A percentile compares a stretch with the other conserved stretches of the same genome.
Conservation (phyloP, 2,329 filamentous ascomycete species). For the Pseudopithomyces chartarum region DNA sequence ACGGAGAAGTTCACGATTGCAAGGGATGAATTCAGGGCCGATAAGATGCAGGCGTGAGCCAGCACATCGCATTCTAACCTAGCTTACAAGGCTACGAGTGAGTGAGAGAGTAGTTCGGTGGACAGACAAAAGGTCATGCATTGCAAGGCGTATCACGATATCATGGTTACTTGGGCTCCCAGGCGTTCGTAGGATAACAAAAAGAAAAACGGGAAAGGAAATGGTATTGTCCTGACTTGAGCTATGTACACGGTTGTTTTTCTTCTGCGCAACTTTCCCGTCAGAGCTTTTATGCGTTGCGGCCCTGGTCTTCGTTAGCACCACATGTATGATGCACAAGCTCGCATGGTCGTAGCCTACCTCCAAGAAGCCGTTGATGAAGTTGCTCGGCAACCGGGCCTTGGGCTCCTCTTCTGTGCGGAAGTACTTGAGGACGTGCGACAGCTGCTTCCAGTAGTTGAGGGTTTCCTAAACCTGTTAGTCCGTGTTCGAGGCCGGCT, state of each 20-base stretch:
- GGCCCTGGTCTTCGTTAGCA: slow-evolving; percentile 34
- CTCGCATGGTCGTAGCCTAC: slow-evolving; percentile 55
- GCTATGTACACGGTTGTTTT: slow-evolving; percentile 38
- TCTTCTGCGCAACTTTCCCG: slow-evolving; percentile 14
- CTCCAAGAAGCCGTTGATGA: slow-evolving; percentile 95
- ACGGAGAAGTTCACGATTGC: slow-evolving; percentile 83
- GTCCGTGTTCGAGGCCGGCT: neutral
- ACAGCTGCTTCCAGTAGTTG: slow-evolving; percentile 98
- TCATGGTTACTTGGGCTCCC: slow-evolving; percentile 18
- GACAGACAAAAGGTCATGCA: slow-evolving; percentile 20
- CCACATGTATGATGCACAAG: neutral
- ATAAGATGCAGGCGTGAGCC: slow-evolving; percentile 33
- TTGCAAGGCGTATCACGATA: slow-evolving; percentile 37
- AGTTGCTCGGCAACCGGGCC: slow-evolving; percentile 79
- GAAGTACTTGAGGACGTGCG: slow-evolving; percentile 97
- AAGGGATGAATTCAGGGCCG: slow-evolving; percentile 63
- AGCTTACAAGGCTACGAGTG: neutral
- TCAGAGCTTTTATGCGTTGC: slow-evolving; percentile 36
- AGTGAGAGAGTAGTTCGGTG: neutral
- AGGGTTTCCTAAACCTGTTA: slow-evolving; percentile 76
- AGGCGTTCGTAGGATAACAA: slow-evolving; percentile 37
- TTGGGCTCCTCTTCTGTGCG: slow-evolving; percentile 81
- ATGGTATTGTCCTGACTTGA: slow-evolving; percentile 38
- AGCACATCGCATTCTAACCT: neutral
- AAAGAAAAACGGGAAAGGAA: slow-evolving; percentile 36